phyloP scores from a whole-genome alignment of 169 alveolate species.

The Plasmodium fragile region DNA sequence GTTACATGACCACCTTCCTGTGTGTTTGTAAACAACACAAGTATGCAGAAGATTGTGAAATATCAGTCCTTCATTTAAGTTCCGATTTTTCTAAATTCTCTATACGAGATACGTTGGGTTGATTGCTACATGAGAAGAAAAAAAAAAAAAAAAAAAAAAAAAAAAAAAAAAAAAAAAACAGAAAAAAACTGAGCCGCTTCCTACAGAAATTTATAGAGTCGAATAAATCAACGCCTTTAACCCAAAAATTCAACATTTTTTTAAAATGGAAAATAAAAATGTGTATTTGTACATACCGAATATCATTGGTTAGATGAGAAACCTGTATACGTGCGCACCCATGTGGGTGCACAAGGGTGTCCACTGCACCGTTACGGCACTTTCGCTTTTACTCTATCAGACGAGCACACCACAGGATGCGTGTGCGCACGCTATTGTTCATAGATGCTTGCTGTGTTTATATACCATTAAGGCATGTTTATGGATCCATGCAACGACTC shows the following conservation, averaged over 20 bases:
- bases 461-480: not conserved
- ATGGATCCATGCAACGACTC: not conserved
- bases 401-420: not conserved
- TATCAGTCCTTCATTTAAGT: not conserved
- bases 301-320: constrained; percentile 56
- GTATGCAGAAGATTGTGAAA: not conserved
- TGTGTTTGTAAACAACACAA: not conserved
- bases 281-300: constrained; percentile 71
- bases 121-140: not conserved
- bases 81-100: not conserved
- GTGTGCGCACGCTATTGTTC: not conserved
- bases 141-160: not conserved
- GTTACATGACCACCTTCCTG: not conserved
- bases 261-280: constrained; percentile 22
- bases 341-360: not conserved
- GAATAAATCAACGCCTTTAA: not conserved
- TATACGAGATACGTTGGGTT: not conserved
- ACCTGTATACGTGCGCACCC: not conserved
- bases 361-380: not conserved
- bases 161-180: not conserved
- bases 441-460: not conserved
- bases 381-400: not conserved
- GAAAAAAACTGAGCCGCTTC: not conserved
- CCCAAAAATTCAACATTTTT: not conserved
- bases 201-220: not conserved